Conservation (phyloP, 805 yeast species). For the Wickerhamomyces mucosus region DNA sequence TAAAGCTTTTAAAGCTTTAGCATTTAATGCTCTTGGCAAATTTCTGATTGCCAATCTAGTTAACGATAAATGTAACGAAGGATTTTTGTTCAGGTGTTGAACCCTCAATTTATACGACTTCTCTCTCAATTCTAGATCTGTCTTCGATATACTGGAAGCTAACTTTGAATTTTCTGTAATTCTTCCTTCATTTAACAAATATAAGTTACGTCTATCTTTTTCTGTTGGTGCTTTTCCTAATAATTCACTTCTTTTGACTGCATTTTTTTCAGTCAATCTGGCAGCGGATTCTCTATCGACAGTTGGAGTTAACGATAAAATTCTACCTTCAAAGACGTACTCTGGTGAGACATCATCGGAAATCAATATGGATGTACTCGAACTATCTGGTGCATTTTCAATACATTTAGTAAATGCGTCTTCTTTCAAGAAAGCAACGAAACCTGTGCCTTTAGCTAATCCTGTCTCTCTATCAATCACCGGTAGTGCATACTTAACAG, state of each 20-base stretch:
- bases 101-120: constrained; percentile 79
- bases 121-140: constrained; percentile 83
- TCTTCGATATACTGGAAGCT: constrained; percentile 53
- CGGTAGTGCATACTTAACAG: constrained; percentile 86
- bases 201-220: constrained; percentile 77
- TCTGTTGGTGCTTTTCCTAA: constrained; percentile 75
- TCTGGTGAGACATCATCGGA: constrained; percentile 88
- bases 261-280: constrained; percentile 61
- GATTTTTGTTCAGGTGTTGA: constrained; percentile 84
- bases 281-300: constrained; percentile 82
- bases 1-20: constrained; percentile 78
- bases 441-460: constrained; percentile 88
- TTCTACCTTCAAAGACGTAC: constrained; percentile 89
- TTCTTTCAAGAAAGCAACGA: constrained; percentile 69
- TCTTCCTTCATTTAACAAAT: constrained; percentile 88
- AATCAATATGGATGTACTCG: constrained; percentile 57
- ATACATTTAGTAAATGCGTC: constrained; percentile 62
- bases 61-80: constrained; percentile 83
- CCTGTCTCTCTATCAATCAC: constrained; percentile 83
- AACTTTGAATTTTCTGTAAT: constrained; percentile 72
- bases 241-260: constrained; percentile 60
- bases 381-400: constrained; percentile 66
- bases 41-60: constrained; percentile 94
- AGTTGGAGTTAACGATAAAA: constrained; percentile 73
- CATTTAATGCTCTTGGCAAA: constrained; percentile 85